Evolutionary conservation across 768 basidiomycete species (phyloP).

Genomic region (Floccularia luteovirens): DNA sequence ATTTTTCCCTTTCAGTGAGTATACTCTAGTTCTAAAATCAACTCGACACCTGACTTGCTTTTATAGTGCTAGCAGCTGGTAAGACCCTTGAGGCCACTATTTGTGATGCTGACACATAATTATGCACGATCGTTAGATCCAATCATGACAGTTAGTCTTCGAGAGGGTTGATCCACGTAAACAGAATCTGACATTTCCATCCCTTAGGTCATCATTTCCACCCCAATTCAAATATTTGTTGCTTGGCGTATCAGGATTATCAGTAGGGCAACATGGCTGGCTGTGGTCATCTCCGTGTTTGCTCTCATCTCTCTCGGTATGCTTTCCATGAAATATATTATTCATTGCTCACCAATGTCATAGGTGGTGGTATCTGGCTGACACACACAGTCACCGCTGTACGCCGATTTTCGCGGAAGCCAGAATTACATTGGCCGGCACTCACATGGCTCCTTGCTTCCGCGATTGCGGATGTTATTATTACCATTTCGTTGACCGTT

Average conservation of each 20-base stretch:
- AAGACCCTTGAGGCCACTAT: constrained; percentile 4
- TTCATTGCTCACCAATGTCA: background rate
- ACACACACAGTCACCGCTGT: constrained; percentile 16
- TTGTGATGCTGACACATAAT: background rate
- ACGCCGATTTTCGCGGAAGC: constrained; percentile 18
- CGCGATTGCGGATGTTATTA: constrained; percentile 37
- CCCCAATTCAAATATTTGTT: constrained; percentile 32
- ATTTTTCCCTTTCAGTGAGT: constrained; percentile 20
- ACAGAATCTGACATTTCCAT: background rate
- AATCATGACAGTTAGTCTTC: constrained; percentile 20
- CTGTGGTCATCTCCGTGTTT: constrained; percentile 18
- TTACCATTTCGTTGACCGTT: constrained; percentile 31
- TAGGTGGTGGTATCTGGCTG: constrained; percentile 26
- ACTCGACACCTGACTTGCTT: background rate
- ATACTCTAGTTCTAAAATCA: background rate
- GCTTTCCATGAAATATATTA: constrained; percentile 1
- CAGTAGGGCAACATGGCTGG: constrained; percentile 18
- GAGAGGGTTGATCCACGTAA: background rate
- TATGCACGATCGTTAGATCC: constrained; percentile 16
- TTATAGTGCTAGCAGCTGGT: constrained; percentile 23
- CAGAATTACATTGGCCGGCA: constrained; percentile 21
- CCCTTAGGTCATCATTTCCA: constrained; percentile 27
- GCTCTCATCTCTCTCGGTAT: constrained; percentile 21
- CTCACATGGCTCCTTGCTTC: constrained; percentile 37
- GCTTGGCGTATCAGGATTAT: constrained; percentile 30